Evolutionary conservation across 345 rosid species (phyloP), one percentile per base, ranked within the genome.

Genomic region (Citrus inodora): DNA sequence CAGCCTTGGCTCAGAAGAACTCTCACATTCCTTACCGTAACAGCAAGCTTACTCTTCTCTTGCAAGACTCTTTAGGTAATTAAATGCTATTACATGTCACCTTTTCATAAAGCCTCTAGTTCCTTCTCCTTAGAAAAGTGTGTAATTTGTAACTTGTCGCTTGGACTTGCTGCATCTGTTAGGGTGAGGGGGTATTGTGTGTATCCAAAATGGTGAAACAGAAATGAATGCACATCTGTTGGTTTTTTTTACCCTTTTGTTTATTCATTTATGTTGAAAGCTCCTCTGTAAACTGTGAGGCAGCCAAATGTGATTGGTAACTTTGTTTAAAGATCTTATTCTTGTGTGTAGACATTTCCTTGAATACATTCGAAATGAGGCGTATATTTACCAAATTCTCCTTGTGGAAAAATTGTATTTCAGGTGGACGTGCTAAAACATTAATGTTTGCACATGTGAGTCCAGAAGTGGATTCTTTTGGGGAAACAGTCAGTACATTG

Each of bases 41-140:
- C 90, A 96, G 99, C 98, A 96, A 96, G 79, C 92, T 96, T 73
- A 96, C 98, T 4, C 98, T 91, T 75, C 89, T 95, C 42, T 87
- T 96, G 82, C 99, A 96, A 86, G 98, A 94, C 79, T 90, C 99
- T 56, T 86, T 96, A 85, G 97, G 98, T 94, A 69, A 70, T 65
- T 38, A 73, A 48, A 46, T 72, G 70, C 37, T 13, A 22, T 63
- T 53, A 62, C 13, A 46, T 51, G 6, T 11, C 5, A 8, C 66
- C 46, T 77, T 59, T 24, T 74, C 48, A 21, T 13, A 1, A 61
- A 65, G 25, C 13, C 69, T 9, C 77, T 16, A 46, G 5, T 46
- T 25, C 11, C 16, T 79, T 76, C 62, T 68, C 38, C 75, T 65
- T 38, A 17, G 16, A 42, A 25, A 51, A 9, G 51, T 11, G 13